A percentile compares a stretch with the other conserved stretches of the same genome.
Conservation (phyloP, 169 alveolate species). For the Sarcocystis neurona region DNA sequence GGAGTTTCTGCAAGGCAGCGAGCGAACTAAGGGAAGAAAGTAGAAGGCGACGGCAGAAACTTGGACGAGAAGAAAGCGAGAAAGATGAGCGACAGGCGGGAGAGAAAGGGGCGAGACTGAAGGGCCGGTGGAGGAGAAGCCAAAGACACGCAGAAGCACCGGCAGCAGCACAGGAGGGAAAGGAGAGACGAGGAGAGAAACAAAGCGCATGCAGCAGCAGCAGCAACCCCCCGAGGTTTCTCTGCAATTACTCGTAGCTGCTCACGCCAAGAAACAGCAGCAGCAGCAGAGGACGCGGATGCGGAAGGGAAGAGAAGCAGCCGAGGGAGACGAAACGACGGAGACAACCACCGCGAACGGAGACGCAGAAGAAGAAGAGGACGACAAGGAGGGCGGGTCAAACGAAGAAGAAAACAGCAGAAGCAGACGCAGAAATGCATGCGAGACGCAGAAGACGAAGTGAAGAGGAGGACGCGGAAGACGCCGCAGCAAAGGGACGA, state of each 20-base stretch:
- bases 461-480: not conserved
- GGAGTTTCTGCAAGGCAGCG: not conserved
- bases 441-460: no score
- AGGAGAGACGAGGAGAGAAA: no score
- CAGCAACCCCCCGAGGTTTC: no score
- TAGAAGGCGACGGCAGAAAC: not conserved
- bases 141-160: no score
- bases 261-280: not conserved
- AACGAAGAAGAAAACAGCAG: not conserved
- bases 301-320: not conserved
- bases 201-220: no score
- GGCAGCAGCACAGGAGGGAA: no score
- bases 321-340: not conserved
- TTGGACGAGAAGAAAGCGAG: no score
- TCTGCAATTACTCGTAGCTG: not conserved
- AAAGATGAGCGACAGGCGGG: no score
- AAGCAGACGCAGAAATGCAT: not conserved
- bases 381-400: not conserved
- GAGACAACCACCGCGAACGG: not conserved
- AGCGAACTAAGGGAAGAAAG: not conserved
- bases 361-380: not conserved
- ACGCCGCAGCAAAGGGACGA: not conserved
- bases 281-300: not conserved
- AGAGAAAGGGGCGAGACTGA: no score
- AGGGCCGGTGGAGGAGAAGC: no score